These are phyloP conservation scores for Dendrobium nobile DNA, from an alignment of 106 monocot species.

Conservation along the genomic window DNA sequence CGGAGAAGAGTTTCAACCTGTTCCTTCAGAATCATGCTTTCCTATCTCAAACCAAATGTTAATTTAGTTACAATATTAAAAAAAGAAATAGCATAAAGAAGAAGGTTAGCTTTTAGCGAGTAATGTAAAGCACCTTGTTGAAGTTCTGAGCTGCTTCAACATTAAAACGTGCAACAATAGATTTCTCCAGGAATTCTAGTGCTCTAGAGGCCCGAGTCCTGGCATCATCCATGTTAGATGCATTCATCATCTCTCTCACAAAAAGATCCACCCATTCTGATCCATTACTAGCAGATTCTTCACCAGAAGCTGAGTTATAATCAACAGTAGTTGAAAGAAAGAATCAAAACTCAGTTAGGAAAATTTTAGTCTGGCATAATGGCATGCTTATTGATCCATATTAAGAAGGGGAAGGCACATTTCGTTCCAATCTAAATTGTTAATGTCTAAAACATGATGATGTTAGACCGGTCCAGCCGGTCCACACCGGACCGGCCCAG, in stretches of 20 bases:
- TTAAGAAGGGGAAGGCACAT: too few species aligned
- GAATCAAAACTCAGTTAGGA: neutral
- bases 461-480: too few species aligned
- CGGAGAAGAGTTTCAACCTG: slow-evolving; percentile 49
- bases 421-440: too few species aligned
- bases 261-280: slow-evolving; percentile 88
- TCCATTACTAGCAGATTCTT: slow-evolving; percentile 19
- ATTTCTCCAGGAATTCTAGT: slow-evolving; percentile 65
- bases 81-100: neutral
- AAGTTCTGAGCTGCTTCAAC: slow-evolving; percentile 37
- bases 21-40: slow-evolving; percentile 62
- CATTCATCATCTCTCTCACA: slow-evolving; percentile 77
- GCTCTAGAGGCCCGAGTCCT: slow-evolving; percentile 58
- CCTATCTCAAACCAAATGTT: slow-evolving; percentile 26
- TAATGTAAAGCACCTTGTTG: slow-evolving; percentile 42
- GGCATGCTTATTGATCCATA: too few species aligned
- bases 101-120: neutral
- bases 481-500: too few species aligned
- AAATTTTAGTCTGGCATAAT: too few species aligned
- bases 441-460: too few species aligned
- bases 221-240: slow-evolving; percentile 68
- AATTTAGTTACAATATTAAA: neutral
- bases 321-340: neutral
- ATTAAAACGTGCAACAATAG: slow-evolving; percentile 32
- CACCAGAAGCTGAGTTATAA: slow-evolving; percentile 4